Base-by-base conservation (phyloP, 148 eudicot genomes). In the Camellia granthamiana region DNA sequence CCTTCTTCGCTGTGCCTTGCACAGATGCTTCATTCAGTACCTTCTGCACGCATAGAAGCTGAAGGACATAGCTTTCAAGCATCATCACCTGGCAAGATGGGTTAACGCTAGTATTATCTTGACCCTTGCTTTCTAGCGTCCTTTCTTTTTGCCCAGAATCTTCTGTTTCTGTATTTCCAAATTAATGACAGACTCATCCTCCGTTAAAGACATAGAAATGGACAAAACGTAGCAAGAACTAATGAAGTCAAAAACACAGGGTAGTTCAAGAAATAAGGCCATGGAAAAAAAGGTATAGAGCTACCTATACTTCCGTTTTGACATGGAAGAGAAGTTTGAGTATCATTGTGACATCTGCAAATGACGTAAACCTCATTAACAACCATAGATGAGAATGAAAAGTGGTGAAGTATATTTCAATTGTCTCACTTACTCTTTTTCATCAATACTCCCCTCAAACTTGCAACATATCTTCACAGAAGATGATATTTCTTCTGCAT, bases 21-120 rank as follows among this genome's bases (percentile, higher is more conserved):
- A 9, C 77, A 16, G 76, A 56, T 76, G 83, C 78, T 46, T 80
- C 81, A 60, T 76, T 80, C 11, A 80, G 52, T 30, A 84, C 74
- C 60, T 79, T 71, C 69, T 84, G 81, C 74, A 80, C 77, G 3
- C 61, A 76, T 51, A 77, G 65, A 72, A 84, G 84, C 74, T 84
- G 86, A 78, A 72, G 83, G 21, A 78, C 79, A 67, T 65, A 81
- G 74, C 86, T 71, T 73, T 73, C 81, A 66, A 74, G 81, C 78
- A 84, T 56, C 81, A 74, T 77, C 47, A 72, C 81, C 76, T 73
- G 83, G 74, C 65, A 72, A 67, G 81, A 52, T 81, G 47, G 78
- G 58, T 74, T 65, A 23, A 46, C 63, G 44, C 59, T 70, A 44
- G 60, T 21, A 67, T 49, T 64, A 30, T 30, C 38, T 77, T 42